A percentile compares a stretch with the other conserved stretches of the same genome.
Evolutionary conservation across 805 yeast species (phyloP).

Genomic region (Blastobotrys terrestris): DNA sequence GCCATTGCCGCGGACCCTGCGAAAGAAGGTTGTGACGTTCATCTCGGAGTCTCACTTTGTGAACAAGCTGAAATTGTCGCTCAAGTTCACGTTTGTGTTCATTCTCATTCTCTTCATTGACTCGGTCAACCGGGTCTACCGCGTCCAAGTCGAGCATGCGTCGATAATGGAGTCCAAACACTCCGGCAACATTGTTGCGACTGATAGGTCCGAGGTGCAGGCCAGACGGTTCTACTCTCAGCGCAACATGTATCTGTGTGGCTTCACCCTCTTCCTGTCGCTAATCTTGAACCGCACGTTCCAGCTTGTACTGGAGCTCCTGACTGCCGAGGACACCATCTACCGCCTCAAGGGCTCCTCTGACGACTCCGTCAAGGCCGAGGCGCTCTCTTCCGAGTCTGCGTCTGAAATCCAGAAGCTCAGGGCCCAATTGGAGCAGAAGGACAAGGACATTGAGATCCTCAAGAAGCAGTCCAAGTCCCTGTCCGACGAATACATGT

Average conservation of each 20-base stretch:
- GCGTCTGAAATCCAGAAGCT: conserved; percentile 42
- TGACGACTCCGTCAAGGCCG: conserved; percentile 18
- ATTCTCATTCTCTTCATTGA: conserved; percentile 80
- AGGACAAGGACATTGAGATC: conserved; percentile 57
- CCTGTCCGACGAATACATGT: conserved; percentile 59
- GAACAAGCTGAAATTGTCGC: conserved; percentile 65
- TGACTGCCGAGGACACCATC: conserved; percentile 50
- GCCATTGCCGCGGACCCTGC: conserved; percentile 73
- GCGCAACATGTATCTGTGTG: conserved; percentile 92
- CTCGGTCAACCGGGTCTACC: conserved; percentile 74
- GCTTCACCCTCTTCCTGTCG: conserved; percentile 87
- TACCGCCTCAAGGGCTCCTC: conserved; percentile 27
- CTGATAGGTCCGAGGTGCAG: conserved; percentile 75
- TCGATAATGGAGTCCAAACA: conserved; percentile 25
- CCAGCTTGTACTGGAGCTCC: conserved; percentile 21
- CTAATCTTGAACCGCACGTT: conserved; percentile 81
- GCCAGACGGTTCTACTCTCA: conserved; percentile 93
- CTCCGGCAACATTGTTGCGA: conserved; percentile 28
- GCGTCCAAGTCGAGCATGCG: conserved; percentile 55
- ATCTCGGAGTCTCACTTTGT: conserved; percentile 64
- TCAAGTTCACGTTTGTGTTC: conserved; percentile 78
- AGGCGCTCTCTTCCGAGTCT: conserved; percentile 27
- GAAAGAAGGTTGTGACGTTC: conserved; percentile 59
- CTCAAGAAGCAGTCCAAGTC: conserved; percentile 69
- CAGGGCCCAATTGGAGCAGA: conserved; percentile 46